A percentile compares a stretch with the other conserved stretches of the same genome.
Evolutionary conservation across 495 filamentous ascomycete species (phyloP).

Genomic region (Penicillium subrubescens): DNA sequence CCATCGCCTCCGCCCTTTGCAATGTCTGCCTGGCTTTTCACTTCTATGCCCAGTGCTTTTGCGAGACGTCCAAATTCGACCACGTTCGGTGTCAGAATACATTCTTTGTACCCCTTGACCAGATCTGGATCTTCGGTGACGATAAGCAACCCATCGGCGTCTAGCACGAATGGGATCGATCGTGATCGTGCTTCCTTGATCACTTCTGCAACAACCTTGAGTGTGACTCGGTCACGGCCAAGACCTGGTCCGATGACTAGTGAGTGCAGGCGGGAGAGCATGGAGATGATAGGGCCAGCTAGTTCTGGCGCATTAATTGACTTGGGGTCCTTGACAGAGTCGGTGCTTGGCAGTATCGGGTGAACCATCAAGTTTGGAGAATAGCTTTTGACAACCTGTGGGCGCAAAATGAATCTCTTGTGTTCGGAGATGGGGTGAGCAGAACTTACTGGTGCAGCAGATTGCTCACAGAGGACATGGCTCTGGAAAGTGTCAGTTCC

Average conservation of each 20-base stretch:
- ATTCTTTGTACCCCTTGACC: conserved; percentile 76
- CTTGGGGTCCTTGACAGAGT: conserved; percentile 45
- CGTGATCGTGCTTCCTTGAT: conserved; percentile 75
- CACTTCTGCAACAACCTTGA: conserved; percentile 78
- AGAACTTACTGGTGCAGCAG: conserved; percentile 61
- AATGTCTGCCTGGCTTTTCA: conserved; percentile 45
- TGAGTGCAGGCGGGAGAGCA: conserved; percentile 87
- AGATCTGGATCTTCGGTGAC: conserved; percentile 75
- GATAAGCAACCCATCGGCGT: conserved; percentile 86
- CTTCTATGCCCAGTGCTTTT: conserved; percentile 65
- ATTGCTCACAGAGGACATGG: conserved; percentile 94
- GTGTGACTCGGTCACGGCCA: conserved; percentile 86
- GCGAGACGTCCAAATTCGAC: conserved; percentile 88
- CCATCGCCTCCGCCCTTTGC: conserved; percentile 35
- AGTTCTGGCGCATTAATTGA: conserved; percentile 57
- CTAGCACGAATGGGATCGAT: conserved; percentile 81
- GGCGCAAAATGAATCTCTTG: background rate
- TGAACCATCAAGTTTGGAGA: conserved; percentile 99
- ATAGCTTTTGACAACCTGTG: conserved; percentile 88
- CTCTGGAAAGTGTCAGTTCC: conserved; percentile 57
- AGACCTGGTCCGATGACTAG: conserved; percentile 93
- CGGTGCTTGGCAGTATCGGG: conserved; percentile 80
- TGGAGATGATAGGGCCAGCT: conserved; percentile 69
- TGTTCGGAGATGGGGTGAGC: background rate
- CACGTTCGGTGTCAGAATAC: conserved; percentile 92